Evolutionary conservation across 2,329 filamentous ascomycete species (phyloP).

Genomic region (Pseudocercospora vitis): DNA sequence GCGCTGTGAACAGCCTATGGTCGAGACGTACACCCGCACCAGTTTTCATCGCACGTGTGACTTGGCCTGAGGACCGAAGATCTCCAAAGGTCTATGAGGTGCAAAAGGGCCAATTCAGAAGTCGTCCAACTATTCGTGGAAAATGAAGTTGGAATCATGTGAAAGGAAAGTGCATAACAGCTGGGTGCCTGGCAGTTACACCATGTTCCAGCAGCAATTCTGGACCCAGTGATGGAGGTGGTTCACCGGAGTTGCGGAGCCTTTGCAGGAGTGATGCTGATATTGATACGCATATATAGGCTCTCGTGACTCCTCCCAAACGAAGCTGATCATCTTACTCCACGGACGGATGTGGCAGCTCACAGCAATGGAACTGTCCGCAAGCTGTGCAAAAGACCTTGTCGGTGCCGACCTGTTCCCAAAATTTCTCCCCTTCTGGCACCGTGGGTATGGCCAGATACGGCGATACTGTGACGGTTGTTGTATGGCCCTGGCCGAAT

Average conservation of each 20-base stretch:
- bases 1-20: not conserved
- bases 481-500: not conserved
- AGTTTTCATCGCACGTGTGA: not conserved
- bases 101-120: too few species aligned
- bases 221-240: too few species aligned
- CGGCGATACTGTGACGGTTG: not conserved
- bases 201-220: too few species aligned
- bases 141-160: too few species aligned
- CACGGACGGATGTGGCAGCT: not conserved
- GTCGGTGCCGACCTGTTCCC: not conserved
- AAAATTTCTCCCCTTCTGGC: not conserved
- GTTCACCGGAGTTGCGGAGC: too few species aligned
- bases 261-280: not conserved
- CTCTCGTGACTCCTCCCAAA: not conserved
- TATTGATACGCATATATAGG: not conserved
- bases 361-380: conserved; percentile 15
- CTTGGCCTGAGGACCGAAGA: not conserved
- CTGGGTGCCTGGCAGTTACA: too few species aligned
- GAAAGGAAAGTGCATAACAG: too few species aligned
- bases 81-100: not conserved
- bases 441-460: not conserved
- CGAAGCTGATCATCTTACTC: not conserved
- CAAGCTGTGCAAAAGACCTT: conserved; percentile 10
- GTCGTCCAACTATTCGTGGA: too few species aligned
- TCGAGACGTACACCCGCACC: not conserved